Percentiles rank a stretch among this genome's conserved stretches.
Conservation (phyloP, 208 protist species). For the Acanthamoeba healyi region DNA sequence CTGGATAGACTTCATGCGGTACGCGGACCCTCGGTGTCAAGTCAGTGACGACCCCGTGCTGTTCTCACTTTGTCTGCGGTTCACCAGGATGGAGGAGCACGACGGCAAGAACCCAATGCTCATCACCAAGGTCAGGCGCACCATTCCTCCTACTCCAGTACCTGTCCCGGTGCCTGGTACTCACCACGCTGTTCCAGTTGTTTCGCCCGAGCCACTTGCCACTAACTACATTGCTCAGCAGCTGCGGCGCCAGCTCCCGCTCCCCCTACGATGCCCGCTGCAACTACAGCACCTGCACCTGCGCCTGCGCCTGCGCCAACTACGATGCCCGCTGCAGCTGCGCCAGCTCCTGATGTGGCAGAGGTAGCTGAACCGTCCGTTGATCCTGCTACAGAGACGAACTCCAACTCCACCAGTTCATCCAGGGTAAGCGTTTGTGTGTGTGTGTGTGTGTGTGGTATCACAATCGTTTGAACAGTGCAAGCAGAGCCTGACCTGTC, state of each 20-base stretch:
- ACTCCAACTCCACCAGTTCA: background rate
- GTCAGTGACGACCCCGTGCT: too few relatives aligned
- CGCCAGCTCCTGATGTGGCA: background rate
- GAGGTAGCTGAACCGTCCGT: too few relatives aligned
- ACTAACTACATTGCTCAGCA: too few relatives aligned
- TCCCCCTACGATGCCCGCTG: background rate
- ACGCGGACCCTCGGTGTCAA: background rate
- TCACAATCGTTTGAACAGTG: background rate
- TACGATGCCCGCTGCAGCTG: too few relatives aligned
- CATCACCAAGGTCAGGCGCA: constrained; percentile 23
- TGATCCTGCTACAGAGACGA: background rate
- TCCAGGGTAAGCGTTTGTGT: background rate
- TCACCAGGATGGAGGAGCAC: background rate
- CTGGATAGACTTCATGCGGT: constrained; percentile 35
- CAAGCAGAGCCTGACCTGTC: too few relatives aligned
- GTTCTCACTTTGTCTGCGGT: too few relatives aligned
- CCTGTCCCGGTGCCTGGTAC: background rate
- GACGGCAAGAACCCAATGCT: constrained; percentile 39
- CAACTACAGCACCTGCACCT: background rate
- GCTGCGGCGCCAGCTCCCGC: background rate
- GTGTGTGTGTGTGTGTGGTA: background rate
- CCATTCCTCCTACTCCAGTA: background rate
- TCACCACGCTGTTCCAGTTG: background rate
- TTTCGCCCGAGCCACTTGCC: background rate
- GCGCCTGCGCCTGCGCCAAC: background rate